A percentile compares a stretch with the other conserved stretches of the same genome.
Conservation (phyloP, 1,139 yeast genomes). For the Kodamaea derodonti region DNA sequence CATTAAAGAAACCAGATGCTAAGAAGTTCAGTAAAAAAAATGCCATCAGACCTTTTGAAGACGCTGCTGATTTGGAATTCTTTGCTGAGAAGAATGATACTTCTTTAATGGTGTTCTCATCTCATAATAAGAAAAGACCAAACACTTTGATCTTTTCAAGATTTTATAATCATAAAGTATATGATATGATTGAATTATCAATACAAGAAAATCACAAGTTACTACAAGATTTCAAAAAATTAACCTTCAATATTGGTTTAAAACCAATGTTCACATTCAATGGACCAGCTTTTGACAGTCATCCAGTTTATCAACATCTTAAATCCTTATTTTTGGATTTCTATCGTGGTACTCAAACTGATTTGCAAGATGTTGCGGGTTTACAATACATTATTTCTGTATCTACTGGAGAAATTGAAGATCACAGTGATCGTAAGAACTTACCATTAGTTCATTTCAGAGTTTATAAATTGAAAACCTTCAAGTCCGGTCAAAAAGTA, state of each 20-base stretch:
- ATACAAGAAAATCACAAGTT: conserved; percentile 68
- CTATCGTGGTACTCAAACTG: conserved; percentile 82
- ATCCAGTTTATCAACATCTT: conserved; percentile 80
- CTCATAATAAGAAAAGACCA: conserved; percentile 88
- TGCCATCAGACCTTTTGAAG: conserved; percentile 91
- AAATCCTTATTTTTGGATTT: conserved; percentile 89
- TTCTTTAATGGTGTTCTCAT: conserved; percentile 77
- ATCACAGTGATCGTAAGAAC: conserved; percentile 45
- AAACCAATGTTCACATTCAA: conserved; percentile 94
- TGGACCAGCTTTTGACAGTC: conserved; percentile 87
- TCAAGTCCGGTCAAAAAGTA: conserved; percentile 76
- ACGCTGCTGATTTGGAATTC: conserved; percentile 80
- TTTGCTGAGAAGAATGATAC: conserved; percentile 92
- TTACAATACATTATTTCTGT: conserved; percentile 85
- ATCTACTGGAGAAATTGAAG: conserved; percentile 76
- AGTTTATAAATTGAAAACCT: conserved; percentile 82
- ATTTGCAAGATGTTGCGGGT: conserved; percentile 90
- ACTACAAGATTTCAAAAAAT: conserved; percentile 73
- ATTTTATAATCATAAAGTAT: conserved; percentile 84
- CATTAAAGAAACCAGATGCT: conserved; percentile 86
- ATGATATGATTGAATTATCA: conserved; percentile 90
- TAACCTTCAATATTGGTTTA: conserved; percentile 81
- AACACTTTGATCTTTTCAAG: conserved; percentile 84
- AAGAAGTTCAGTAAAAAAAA: conserved; percentile 87
- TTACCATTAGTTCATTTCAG: conserved; percentile 85